phyloP scores from a whole-genome alignment of 2,329 filamentous ascomycete species.

The Drechslera avenae region DNA sequence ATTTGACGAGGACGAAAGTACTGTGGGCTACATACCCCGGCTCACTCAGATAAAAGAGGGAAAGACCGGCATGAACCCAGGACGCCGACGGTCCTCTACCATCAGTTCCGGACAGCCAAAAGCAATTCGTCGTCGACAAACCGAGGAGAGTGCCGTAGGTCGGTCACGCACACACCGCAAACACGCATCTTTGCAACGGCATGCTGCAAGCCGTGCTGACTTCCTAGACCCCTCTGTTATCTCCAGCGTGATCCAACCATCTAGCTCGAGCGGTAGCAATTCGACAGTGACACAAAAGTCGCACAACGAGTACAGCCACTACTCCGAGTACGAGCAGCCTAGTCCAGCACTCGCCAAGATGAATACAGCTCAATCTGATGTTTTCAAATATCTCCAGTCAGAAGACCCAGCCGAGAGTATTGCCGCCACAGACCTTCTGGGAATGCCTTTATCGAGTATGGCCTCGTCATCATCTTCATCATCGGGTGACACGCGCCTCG shows the following conservation, averaged over 20 bases:
- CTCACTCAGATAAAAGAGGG: slow-evolving; percentile 50
- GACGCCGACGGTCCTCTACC: slow-evolving; percentile 30
- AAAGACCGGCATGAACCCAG: slow-evolving; percentile 33
- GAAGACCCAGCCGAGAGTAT: slow-evolving; percentile 15
- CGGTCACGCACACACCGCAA: slow-evolving; percentile 41
- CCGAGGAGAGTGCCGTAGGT: slow-evolving; percentile 28
- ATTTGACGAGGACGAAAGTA: slow-evolving; percentile 25
- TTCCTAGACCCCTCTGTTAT: slow-evolving; percentile 50
- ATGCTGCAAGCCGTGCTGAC: slow-evolving; percentile 34
- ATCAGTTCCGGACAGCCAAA: slow-evolving; percentile 23
- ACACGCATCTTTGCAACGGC: slow-evolving; percentile 41
- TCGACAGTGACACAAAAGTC: slow-evolving; percentile 54
- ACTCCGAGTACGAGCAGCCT: slow-evolving; percentile 28
- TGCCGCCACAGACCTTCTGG: slow-evolving; percentile 13
- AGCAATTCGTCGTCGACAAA: slow-evolving; percentile 26
- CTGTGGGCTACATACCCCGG: slow-evolving; percentile 45
- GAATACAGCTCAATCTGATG: slow-evolving; percentile 27
- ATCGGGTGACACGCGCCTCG: slow-evolving; percentile 24
- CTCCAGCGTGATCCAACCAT: slow-evolving; percentile 50
- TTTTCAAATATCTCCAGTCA: slow-evolving; percentile 39
- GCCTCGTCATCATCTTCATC: slow-evolving; percentile 29
- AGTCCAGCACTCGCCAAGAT: slow-evolving; percentile 15
- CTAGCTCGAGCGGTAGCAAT: slow-evolving; percentile 53
- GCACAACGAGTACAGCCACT: slow-evolving; percentile 44
- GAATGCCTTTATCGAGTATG: slow-evolving; percentile 24